These are phyloP conservation scores for Neospermospora avenae DNA, from an alignment of 2,329 filamentous ascomycete species.

Conservation along the genomic window DNA sequence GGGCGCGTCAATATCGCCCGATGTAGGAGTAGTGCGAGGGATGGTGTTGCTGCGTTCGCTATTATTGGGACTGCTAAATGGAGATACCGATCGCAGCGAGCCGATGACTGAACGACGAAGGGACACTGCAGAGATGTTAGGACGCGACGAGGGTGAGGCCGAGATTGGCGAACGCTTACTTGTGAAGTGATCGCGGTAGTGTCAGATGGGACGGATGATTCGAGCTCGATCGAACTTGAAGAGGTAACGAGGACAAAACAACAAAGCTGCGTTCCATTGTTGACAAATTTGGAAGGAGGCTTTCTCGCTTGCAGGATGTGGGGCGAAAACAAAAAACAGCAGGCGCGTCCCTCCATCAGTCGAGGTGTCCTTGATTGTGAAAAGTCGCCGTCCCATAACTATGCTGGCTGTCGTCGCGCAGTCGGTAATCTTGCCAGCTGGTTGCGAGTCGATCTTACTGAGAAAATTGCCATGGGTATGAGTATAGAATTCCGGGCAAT, in stretches of 20 bases:
- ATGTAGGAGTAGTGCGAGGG: background rate
- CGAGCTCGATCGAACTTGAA: background rate
- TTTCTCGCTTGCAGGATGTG: background rate
- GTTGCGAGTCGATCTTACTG: too few relatives aligned
- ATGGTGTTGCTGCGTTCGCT: background rate
- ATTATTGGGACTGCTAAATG: background rate
- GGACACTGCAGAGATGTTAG: background rate
- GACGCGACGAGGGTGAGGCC: background rate
- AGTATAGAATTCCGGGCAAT: background rate
- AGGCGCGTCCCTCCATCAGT: background rate
- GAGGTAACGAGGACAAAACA: background rate
- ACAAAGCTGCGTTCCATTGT: background rate
- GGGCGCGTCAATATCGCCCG: background rate
- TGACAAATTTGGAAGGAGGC: background rate
- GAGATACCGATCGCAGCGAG: slow-evolving; percentile 5
- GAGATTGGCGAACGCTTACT: background rate
- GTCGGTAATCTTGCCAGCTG: too few relatives aligned
- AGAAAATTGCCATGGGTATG: background rate
- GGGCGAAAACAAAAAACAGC: background rate
- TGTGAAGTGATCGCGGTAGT: background rate
- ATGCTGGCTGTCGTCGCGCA: too few relatives aligned
- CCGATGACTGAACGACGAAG: slow-evolving; percentile 8
- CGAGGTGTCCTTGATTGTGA: background rate
- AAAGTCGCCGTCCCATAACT: background rate
- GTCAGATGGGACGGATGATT: background rate